Conservation (phyloP, 1,139 yeast species). For the Kurtzmaniella quercitrusa region DNA sequence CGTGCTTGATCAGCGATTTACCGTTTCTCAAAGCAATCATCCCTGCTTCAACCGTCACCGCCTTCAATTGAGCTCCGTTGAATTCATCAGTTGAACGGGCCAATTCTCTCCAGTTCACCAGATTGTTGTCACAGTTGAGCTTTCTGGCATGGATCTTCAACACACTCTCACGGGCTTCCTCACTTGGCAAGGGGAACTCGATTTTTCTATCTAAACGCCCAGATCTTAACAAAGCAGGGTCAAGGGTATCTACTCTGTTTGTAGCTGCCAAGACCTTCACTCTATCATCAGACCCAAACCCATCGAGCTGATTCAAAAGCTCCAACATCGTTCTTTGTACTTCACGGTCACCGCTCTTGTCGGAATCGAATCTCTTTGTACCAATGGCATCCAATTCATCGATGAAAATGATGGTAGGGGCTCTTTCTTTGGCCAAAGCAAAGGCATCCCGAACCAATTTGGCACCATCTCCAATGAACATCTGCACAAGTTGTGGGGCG, state of each 20-base stretch:
- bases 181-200: constrained; percentile 95
- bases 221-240: constrained; percentile 93
- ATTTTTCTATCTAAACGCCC: constrained; percentile 97
- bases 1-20: constrained; percentile 87
- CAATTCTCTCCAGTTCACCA: constrained; percentile 95
- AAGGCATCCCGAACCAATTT: constrained; percentile 96
- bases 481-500: constrained; percentile 97
- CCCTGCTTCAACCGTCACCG: constrained; percentile 98
- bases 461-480: constrained; percentile 99
- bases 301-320: constrained; percentile 92
- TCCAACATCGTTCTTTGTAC: constrained; percentile 99
- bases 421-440: constrained; percentile 97
- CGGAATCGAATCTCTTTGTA: constrained; percentile 96
- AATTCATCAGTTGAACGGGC: constrained; percentile 98
- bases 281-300: constrained; percentile 96
- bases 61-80: constrained; percentile 97
- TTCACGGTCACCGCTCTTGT: constrained; percentile 96
- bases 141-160: constrained; percentile 95
- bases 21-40: constrained; percentile 98
- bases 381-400: constrained; percentile 99
- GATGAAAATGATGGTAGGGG: constrained; percentile 95
- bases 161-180: constrained; percentile 95
- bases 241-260: constrained; percentile 94
- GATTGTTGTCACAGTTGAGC: constrained; percentile 82
- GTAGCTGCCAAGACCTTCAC: constrained; percentile 98